Evolutionary conservation across 1,139 yeast genomes (phyloP).

Genomic region (Geotrichum australiense): DNA sequence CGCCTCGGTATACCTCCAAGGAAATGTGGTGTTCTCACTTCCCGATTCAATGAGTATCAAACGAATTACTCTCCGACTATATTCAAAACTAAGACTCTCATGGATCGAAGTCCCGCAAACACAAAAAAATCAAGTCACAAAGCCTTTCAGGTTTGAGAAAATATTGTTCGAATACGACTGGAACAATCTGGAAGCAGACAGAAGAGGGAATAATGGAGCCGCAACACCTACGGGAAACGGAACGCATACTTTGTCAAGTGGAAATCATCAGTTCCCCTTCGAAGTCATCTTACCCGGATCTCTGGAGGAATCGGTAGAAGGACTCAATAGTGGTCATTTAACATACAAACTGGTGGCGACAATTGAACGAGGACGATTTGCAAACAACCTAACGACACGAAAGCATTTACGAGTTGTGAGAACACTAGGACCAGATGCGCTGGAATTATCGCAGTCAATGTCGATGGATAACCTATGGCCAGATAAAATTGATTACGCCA

Average conservation of each 20-base stretch:
- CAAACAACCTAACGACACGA: conserved; percentile 55
- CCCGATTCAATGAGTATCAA: conserved; percentile 68
- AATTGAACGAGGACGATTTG: conserved; percentile 77
- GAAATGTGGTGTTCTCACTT: conserved; percentile 70
- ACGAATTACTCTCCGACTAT: conserved; percentile 53
- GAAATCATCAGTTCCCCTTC: conserved; percentile 90
- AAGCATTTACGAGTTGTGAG: conserved; percentile 78
- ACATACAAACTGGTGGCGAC: conserved; percentile 71
- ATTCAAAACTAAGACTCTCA: conserved; percentile 55
- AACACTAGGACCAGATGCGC: conserved; percentile 79
- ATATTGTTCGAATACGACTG: conserved; percentile 68
- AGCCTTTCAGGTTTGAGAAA: conserved; percentile 55
- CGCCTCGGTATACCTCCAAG: conserved; percentile 65
- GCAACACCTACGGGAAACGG: conserved; percentile 12
- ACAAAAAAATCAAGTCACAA: conserved; percentile 40
- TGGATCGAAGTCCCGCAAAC: conserved; percentile 26
- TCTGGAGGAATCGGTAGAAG: conserved; percentile 83
- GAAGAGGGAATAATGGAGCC: conserved; percentile 1
- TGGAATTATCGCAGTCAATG: conserved; percentile 84
- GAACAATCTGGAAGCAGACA: conserved; percentile 54
- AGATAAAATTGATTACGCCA: conserved; percentile 78
- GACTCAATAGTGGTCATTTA: conserved; percentile 75
- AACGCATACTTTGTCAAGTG: conserved; percentile 43
- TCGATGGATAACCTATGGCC: conserved; percentile 98
- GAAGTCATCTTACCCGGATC: conserved; percentile 78